phyloP scores from a whole-genome alignment of 192 early-diverging fungal species.

The Endogone sp. region DNA sequence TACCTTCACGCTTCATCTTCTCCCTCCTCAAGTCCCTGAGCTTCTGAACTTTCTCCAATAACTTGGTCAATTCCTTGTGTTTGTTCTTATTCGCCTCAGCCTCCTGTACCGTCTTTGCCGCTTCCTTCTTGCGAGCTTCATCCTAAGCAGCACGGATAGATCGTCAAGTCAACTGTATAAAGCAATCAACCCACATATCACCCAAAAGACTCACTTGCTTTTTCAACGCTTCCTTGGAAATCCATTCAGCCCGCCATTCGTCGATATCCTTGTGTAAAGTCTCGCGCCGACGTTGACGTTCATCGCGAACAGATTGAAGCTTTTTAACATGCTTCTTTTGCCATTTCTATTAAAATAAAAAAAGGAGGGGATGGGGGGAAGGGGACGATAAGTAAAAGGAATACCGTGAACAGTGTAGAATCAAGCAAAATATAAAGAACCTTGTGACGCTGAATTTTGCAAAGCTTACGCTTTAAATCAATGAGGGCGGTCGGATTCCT shows the following conservation, averaged over 20 bases:
- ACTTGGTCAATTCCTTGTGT: slow-evolving; percentile 17
- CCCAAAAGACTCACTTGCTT: slow-evolving; percentile 16
- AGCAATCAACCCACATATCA: not conserved
- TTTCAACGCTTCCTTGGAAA: slow-evolving; percentile 10
- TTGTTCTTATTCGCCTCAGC: slow-evolving; percentile 15
- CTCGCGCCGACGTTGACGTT: slow-evolving; percentile 17
- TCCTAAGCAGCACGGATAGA: slow-evolving; percentile 1
- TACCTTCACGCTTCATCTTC: slow-evolving; percentile 24
- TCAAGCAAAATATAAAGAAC: slow-evolving; percentile 1
- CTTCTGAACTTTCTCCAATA: slow-evolving; percentile 18
- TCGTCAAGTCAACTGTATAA: slow-evolving; percentile 1
- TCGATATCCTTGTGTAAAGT: slow-evolving; percentile 24
- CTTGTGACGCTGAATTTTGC: slow-evolving; percentile 14
- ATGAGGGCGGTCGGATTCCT: not conserved
- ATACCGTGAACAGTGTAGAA: not conserved
- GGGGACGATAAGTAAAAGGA: not conserved
- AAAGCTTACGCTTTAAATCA: slow-evolving; percentile 10
- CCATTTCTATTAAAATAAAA: too few species aligned
- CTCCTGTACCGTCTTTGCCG: slow-evolving; percentile 12
- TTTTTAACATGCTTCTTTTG: slow-evolving; percentile 16
- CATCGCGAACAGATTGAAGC: slow-evolving; percentile 18
- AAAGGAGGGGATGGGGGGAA: not conserved
- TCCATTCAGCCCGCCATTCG: slow-evolving; percentile 21
- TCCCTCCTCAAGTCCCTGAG: slow-evolving; percentile 24
- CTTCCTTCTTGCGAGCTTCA: slow-evolving; percentile 14